phyloP scores from a whole-genome alignment of 2,329 filamentous ascomycete genomes.

The Claviceps pazoutovae region DNA sequence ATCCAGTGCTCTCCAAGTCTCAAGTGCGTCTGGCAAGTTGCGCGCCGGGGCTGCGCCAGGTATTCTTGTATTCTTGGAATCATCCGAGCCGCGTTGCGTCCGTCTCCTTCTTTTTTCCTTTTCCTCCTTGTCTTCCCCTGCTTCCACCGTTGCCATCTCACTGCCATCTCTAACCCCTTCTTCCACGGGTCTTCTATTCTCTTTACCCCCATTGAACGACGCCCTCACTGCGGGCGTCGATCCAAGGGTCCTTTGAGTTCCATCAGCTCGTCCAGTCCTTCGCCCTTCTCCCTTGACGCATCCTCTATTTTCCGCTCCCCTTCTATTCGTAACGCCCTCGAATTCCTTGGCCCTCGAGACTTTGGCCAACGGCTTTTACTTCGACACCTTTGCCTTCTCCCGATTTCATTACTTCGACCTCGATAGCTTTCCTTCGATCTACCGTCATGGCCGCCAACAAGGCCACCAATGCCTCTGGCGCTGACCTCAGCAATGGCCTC shows the following conservation, averaged over 20 bases:
- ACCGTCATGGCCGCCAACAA: slow-evolving; percentile 38
- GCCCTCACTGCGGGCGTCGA: slow-evolving; percentile 9
- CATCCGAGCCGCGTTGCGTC: background rate
- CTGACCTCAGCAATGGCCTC: slow-evolving; percentile 41
- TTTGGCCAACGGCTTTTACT: background rate
- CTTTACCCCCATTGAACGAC: slow-evolving; percentile 14
- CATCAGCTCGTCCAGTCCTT: slow-evolving; percentile 24
- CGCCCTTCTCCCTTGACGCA: slow-evolving; percentile 6
- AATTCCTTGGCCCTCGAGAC: background rate
- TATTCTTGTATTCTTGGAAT: background rate
- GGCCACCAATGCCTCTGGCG: slow-evolving; percentile 44
- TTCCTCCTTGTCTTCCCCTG: slow-evolving; percentile 8
- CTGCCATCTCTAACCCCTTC: slow-evolving; percentile 8
- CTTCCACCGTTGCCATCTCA: slow-evolving; percentile 10
- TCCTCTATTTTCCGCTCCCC: slow-evolving; percentile 2
- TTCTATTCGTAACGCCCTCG: background rate
- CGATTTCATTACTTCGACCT: background rate
- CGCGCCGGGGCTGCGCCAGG: background rate
- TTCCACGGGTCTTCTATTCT: slow-evolving; percentile 7
- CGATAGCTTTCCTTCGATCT: slow-evolving; percentile 3
- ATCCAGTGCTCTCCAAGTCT: no score
- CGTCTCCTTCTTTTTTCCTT: slow-evolving; percentile 1
- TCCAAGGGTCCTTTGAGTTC: slow-evolving; percentile 15
- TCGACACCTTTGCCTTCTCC: slow-evolving; percentile 4
- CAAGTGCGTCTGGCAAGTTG: background rate